Base-by-base conservation (phyloP, 129 eudicot genomes). In the Helichrysum umbraculigerum region DNA sequence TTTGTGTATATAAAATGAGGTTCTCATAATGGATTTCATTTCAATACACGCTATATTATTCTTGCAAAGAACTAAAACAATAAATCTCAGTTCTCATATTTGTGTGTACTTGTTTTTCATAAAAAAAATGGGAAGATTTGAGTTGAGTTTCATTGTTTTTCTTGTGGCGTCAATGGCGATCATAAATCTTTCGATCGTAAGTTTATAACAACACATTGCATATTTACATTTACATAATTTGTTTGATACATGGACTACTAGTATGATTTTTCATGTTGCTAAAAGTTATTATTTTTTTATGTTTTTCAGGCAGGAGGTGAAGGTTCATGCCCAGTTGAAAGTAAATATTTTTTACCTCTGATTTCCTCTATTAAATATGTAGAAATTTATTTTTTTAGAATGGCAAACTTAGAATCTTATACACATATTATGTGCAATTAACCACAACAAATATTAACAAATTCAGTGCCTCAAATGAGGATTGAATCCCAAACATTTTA, bases 111-210 rank as follows among this genome's bases (percentile, higher is more conserved):
- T 37, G 10, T 37, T 37, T 42, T 10, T 42, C 51, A 9, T 42
- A 35, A 50, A 19, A 78, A 25, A 1, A 58, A 78, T 78, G 82
- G 58, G 52, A 44, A 71, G 57, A 21, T 25, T 58, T 30, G 72
- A 62, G 60, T 54, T 71, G 32, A 7, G 17, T 22, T 29, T 61
- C 72, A 25, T 78, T 12, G 6, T 71, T 41, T 78, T 78, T 37
- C 28, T 78, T 16, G 59, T 78, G 19, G 71, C 71, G 21, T 71
- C 77, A 16, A 71, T 71, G 82, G 17, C 77, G 5, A 37, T 76
- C 6, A 28, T 76, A 28, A 14, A 68, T 52, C 21, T 68, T n/a
- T 76, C 74, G 8, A 22, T 54, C 9, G 81, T 76, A 67, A 76
- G 81, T 56, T 14, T 21, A 7, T 19, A 20, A 3, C 3, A 2